phyloP scores from a whole-genome alignment of 2,329 filamentous ascomycete genomes.

The Aspergillus clavatus region DNA sequence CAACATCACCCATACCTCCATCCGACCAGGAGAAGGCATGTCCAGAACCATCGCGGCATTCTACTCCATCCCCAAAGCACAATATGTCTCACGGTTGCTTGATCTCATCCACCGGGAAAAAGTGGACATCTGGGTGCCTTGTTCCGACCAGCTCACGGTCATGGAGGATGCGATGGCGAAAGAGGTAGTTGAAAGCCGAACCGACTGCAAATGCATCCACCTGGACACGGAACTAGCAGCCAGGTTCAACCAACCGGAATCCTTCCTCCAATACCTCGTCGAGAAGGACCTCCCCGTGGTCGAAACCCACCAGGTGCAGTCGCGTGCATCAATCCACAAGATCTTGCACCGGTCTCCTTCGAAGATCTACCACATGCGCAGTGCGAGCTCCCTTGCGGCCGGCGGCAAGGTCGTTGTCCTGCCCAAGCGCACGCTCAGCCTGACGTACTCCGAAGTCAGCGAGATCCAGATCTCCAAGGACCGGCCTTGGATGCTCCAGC shows the following conservation, averaged over 20 bases:
- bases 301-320: constrained; percentile 51
- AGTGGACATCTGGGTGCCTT: constrained; percentile 68
- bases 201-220: constrained; percentile 59
- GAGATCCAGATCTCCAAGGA: constrained; percentile 51
- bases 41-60: constrained; percentile 56
- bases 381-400: constrained; percentile 38
- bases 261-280: constrained; percentile 57
- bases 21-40: constrained; percentile 52
- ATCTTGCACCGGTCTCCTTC: constrained; percentile 46
- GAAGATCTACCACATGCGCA: constrained; percentile 61
- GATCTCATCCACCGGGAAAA: constrained; percentile 56
- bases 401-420: constrained; percentile 58
- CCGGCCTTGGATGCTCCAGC: constrained; percentile 63
- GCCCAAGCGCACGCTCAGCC: constrained; percentile 49
- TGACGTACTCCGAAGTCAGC: constrained; percentile 54
- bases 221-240: constrained; percentile 54
- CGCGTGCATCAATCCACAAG: constrained; percentile 48
- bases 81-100: constrained; percentile 55
- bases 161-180: constrained; percentile 63
- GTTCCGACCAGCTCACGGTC: constrained; percentile 62
- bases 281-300: constrained; percentile 53
- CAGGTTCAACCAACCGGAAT: constrained; percentile 59
- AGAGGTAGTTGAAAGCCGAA: too few species aligned
- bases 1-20: constrained; percentile 52
- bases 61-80: constrained; percentile 45